Base-by-base conservation (phyloP, 2,329 filamentous ascomycete species). In the Ramularia endophylla region DNA sequence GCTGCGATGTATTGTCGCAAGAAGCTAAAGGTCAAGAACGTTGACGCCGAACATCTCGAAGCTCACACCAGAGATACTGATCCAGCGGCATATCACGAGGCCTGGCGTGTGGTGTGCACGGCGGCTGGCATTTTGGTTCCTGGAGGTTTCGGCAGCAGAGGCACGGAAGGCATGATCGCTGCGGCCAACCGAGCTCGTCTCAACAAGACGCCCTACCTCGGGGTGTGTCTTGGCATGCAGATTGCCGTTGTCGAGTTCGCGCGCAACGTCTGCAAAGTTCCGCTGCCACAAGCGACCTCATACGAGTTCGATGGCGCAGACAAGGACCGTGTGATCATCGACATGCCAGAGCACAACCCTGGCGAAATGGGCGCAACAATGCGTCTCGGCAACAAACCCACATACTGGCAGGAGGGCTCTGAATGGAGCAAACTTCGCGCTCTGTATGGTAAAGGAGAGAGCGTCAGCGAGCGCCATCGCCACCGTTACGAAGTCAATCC, bases 401-500 rank as follows among this genome's bases (percentile, higher is more conserved):
- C 83, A 0, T 66, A 81, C 50, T 94, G 94, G 74, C 84, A 92
- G 62, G 61, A 74, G 1, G 78, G 77, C 40, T 85, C 75, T 32
- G 83, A 90, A 56, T 92, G 85, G 85, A 85, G 80, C 43, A 81
- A 81, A 52, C 74, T 94, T 18, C 81, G 87, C 12, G 75, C 77
- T 6, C 68, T 94, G 8, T 94, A 94, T 62, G 83, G 81, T 3
- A 43, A 63, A 50, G 53, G 67, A 60, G 45, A 59, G 41, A 60
- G 62, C 40, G 69, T 74, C 36, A 60, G 67, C 31, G 88, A 94
- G 70, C 78, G 88, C 37, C 88, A 95, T 64, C 80, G 88, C 46
- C 88, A 95, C 66, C 78, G 87, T 27, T 95, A 94, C 62, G 88
- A 95, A 68, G 85, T 94, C 51, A 94, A 94, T 67, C 87, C 88